These are phyloP conservation scores for Russula vinacea DNA, from an alignment of 768 basidiomycete genomes.

Conservation along the genomic window DNA sequence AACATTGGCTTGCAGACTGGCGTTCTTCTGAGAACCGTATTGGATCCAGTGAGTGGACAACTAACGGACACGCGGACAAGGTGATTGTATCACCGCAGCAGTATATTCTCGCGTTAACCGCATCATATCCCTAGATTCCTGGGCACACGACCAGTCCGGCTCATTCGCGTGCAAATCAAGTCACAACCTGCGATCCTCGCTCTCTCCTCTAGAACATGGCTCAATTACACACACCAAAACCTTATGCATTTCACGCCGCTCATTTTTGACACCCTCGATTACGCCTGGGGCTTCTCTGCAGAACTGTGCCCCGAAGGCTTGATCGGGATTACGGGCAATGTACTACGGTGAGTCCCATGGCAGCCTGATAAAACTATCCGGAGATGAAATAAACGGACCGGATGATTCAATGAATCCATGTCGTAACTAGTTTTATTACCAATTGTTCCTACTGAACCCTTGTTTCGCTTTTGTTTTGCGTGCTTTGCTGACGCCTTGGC, in stretches of 20 bases:
- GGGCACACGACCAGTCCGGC: conserved; percentile 87
- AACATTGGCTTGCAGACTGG: conserved; percentile 98
- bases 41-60: conserved; percentile 92
- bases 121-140: conserved; percentile 62
- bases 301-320: conserved; percentile 94
- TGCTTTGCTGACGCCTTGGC: conserved; percentile 21
- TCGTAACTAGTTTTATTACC: conserved; percentile 39
- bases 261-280: conserved; percentile 93
- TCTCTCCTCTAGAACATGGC: conserved; percentile 94
- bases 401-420: conserved; percentile 37
- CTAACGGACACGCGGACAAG: conserved; percentile 93
- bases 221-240: conserved; percentile 96
- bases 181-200: conserved; percentile 90
- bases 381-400: conserved; percentile 39
- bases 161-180: conserved; percentile 83
- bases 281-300: conserved; percentile 96
- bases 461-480: conserved; percentile 19
- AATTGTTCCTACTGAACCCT: conserved; percentile 53
- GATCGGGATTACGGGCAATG: conserved; percentile 92
- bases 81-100: conserved; percentile 41
- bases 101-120: background rate
- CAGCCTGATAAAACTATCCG: conserved; percentile 1
- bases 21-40: conserved; percentile 89
- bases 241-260: conserved; percentile 96
- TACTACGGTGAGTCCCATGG: conserved; percentile 67